phyloP scores from a whole-genome alignment of 768 basidiomycete genomes.

The Saitozyma podzolica region DNA sequence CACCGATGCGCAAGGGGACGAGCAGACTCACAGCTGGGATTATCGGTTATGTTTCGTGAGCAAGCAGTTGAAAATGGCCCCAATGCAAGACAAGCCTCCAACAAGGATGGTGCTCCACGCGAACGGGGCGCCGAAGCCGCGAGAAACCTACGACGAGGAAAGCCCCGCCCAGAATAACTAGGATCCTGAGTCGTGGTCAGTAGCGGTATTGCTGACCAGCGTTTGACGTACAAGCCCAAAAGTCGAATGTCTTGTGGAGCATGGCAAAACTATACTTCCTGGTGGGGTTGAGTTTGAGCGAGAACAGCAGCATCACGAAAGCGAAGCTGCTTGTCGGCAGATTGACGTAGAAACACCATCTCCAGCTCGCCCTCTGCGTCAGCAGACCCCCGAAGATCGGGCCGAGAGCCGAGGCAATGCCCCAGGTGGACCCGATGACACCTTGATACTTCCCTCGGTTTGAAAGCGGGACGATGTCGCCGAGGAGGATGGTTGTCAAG shows the following conservation, averaged over 20 bases:
- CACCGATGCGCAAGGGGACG: constrained; percentile 10
- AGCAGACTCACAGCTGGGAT: constrained; percentile 49
- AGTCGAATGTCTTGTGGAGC: constrained; percentile 51
- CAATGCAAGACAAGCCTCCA: constrained; percentile 27
- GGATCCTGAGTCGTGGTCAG: constrained; percentile 26
- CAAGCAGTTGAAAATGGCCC: constrained; percentile 35
- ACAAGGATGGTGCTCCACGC: constrained; percentile 51
- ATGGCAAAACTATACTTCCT: constrained; percentile 29
- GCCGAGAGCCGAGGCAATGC: constrained; percentile 69
- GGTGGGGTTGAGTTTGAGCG: constrained; percentile 52
- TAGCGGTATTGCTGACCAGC: not conserved
- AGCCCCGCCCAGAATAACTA: constrained; percentile 50
- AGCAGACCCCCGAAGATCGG: constrained; percentile 73
- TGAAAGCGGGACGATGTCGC: constrained; percentile 75
- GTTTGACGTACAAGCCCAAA: constrained; percentile 48
- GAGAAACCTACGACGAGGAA: constrained; percentile 53
- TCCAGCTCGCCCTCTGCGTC: constrained; percentile 27
- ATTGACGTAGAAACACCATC: constrained; percentile 51
- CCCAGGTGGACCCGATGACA: constrained; percentile 68
- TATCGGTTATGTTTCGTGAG: constrained; percentile 52
- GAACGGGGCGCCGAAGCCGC: constrained; percentile 43
- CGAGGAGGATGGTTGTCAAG: constrained; percentile 34
- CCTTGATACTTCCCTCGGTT: constrained; percentile 76
- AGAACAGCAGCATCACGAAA: constrained; percentile 46
- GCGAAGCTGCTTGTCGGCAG: constrained; percentile 50